Evolutionary conservation across 805 yeast genomes (phyloP).

Genomic region (Yarrowia divulgata): DNA sequence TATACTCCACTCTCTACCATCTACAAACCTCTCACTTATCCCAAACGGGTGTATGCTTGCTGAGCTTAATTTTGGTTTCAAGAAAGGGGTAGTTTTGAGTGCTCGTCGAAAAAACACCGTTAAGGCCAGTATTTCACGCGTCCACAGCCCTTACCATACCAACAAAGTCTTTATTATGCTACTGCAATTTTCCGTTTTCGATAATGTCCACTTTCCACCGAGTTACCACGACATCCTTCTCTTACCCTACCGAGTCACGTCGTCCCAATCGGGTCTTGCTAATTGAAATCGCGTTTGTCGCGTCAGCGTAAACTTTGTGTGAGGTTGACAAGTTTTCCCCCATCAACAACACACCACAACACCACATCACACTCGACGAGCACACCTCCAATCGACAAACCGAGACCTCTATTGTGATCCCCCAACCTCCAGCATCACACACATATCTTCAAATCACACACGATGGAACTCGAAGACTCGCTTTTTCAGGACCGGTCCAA

Average conservation of each 20-base stretch:
- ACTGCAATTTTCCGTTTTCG: no score
- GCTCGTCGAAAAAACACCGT: no score
- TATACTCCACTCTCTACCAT: neutral
- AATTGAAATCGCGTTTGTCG: conserved; percentile 21
- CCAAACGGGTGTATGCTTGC: neutral
- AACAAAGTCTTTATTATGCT: no score
- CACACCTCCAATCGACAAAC: neutral
- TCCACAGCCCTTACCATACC: no score
- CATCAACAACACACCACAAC: neutral
- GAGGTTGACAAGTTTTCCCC: conserved; percentile 7
- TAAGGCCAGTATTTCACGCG: no score
- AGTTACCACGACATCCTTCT: neutral
- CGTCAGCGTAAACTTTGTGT: conserved; percentile 3
- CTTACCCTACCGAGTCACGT: conserved; percentile 23
- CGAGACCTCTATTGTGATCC: neutral
- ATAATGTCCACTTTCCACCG: neutral
- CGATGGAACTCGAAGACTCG: conserved; percentile 29
- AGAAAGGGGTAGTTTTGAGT: neutral
- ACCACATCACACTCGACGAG: neutral
- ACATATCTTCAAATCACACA: neutral
- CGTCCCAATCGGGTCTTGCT: conserved; percentile 3
- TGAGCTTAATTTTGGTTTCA: neutral
- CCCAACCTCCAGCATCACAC: neutral
- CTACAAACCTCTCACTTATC: neutral
- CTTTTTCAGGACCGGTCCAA: conserved; percentile 19